Evolutionary conservation across 78 protist genomes (phyloP).

Genomic region (Mantamonas sphyraenae): DNA sequence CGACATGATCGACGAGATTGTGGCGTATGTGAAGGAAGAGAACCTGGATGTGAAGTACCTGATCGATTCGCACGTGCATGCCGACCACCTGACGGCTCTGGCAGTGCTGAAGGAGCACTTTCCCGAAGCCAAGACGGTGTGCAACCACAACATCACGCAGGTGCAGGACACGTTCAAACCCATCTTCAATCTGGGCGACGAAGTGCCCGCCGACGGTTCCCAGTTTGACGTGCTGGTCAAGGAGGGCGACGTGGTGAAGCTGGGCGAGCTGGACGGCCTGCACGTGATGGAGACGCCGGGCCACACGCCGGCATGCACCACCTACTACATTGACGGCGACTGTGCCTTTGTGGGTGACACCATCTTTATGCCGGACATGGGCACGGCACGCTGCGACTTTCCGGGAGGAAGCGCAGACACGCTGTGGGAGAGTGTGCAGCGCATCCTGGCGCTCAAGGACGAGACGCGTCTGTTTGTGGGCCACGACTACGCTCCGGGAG

Average conservation of each 20-base stretch:
- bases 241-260: constrained; percentile 32
- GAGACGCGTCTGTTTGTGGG: constrained; percentile 31
- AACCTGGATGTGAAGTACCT: constrained; percentile 34
- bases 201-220: constrained; percentile 25
- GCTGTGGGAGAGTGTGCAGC: constrained; percentile 34
- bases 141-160: constrained; percentile 20
- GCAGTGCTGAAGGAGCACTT: neutral
- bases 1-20: constrained; percentile 24
- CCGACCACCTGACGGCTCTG: constrained; percentile 46
- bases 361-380: constrained; percentile 61
- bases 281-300: constrained; percentile 50
- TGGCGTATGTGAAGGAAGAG: constrained; percentile 13
- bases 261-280: constrained; percentile 34
- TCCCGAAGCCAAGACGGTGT: constrained; percentile 19
- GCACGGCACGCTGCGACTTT: constrained; percentile 64
- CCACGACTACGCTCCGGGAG: constrained; percentile 56
- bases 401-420: constrained; percentile 44
- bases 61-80: constrained; percentile 55
- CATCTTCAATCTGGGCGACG: constrained; percentile 16
- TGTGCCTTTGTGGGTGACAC: constrained; percentile 58
- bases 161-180: constrained; percentile 30
- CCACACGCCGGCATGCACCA: constrained; percentile 64
- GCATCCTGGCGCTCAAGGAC: constrained; percentile 33
- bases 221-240: constrained; percentile 33
- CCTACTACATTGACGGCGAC: constrained; percentile 38